phyloP scores from a whole-genome alignment of 225 moss, liverwort and hornwort species.

The Thuidium tamariscinum region DNA sequence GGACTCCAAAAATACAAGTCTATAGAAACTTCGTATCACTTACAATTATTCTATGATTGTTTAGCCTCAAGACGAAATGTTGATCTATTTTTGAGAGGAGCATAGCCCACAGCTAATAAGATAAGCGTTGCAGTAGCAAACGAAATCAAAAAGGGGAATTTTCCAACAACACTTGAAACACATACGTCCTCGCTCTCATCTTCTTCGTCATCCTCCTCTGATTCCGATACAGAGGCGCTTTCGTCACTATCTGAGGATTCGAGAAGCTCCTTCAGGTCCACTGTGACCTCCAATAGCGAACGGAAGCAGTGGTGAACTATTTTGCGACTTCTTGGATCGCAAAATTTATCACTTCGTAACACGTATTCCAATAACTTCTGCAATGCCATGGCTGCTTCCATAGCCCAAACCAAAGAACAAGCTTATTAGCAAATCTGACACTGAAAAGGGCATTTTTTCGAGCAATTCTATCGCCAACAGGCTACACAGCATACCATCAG shows the following conservation, averaged over 20 bases:
- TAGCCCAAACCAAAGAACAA: neutral
- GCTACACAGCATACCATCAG: neutral
- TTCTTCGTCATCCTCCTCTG: constrained; percentile 55
- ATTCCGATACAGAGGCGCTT: constrained; percentile 41
- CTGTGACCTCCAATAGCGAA: constrained; percentile 71
- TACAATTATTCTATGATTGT: neutral
- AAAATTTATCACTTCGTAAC: constrained; percentile 10
- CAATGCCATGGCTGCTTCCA: constrained; percentile 58
- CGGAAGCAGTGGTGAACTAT: constrained; percentile 71
- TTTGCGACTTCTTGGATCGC: constrained; percentile 23
- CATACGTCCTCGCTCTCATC: constrained; percentile 67
- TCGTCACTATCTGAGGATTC: constrained; percentile 64
- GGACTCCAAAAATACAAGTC: neutral
- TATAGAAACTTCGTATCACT: neutral
- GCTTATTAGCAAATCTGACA: neutral
- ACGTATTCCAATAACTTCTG: constrained; percentile 64
- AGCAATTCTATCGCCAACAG: neutral
- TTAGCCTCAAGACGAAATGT: neutral
- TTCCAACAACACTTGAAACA: neutral
- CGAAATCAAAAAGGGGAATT: neutral
- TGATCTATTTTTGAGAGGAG: neutral
- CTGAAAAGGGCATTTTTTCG: neutral
- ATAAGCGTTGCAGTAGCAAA: neutral
- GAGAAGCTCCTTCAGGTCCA: constrained; percentile 82
- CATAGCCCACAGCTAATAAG: neutral